Evolutionary conservation across 257 asterid species (phyloP), one percentile per base, ranked within the genome.

Genomic region (Anisodus acutangulus): DNA sequence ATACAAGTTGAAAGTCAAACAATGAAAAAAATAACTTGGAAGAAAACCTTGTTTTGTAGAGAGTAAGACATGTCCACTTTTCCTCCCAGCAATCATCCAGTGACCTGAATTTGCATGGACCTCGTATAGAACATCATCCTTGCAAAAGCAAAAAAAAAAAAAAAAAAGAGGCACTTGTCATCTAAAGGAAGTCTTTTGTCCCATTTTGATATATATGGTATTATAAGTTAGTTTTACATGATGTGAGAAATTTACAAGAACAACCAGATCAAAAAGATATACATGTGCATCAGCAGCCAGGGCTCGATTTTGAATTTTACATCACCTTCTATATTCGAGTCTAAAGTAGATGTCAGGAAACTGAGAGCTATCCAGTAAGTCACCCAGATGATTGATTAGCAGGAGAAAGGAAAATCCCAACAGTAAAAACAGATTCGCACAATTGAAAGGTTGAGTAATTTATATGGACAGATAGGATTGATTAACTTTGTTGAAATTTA

Each of bases 81-180:
- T 97, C 84, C 98, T 90, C 85, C 99, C 99, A 69, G 99, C 99
- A 86, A 95, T 88, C 99, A 97, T 97, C 99, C 99, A 97, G 91
- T 92, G 95, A 88, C 93, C 97, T 35, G 95, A 82, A 87, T 91
- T 95, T 69, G 93, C 93, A 82, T 89, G 91, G 81, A 97, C 94
- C 89, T 97, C 99, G 79, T 92, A 97, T 63, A 97, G 84, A 67
- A 97, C 96, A 88, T 93, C 98, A 54, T 92, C 97, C 97, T 93
- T 51, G 78, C 81, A 82, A 78, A 81, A 47, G 51, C 81, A 41
- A 41, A 41, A 41, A 80, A 70, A 47, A 82, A 70, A 47, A 82
- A 69, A 57, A 16, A 78, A 2, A 55, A 6, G 8, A 53, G 45
- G 63, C 15, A 12, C 5, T 51, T 76, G 13, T 76, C 63, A 76